A percentile compares a stretch with the other conserved stretches of the same genome.
phyloP scores from a whole-genome alignment of 2,329 filamentous ascomycete genomes.

The Ophiostoma quercus region DNA sequence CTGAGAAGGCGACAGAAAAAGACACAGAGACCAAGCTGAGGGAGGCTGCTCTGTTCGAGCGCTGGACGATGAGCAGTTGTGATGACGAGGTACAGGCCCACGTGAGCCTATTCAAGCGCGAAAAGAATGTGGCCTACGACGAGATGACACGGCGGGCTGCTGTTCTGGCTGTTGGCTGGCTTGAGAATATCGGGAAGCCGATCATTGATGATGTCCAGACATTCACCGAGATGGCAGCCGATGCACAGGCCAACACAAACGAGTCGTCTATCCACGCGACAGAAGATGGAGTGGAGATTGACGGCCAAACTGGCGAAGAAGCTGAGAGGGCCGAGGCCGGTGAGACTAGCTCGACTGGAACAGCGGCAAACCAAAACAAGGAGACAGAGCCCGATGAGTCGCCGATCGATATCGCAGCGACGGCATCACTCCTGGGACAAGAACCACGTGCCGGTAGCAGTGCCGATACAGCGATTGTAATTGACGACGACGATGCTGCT shows the following conservation, averaged over 20 bases:
- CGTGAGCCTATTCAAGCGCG: conserved; percentile 58
- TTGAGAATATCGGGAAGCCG: conserved; percentile 40
- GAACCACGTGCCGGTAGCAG: neutral
- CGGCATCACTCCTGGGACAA: neutral
- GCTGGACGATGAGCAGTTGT: conserved; percentile 57
- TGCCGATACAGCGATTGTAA: conserved; percentile 4
- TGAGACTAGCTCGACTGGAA: neutral
- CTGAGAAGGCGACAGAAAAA: neutral
- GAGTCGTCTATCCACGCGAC: conserved; percentile 24
- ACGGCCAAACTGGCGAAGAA: neutral
- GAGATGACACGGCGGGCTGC: conserved; percentile 56
- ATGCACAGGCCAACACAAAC: conserved; percentile 28
- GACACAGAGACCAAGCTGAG: conserved; percentile 26
- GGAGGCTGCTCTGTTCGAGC: conserved; percentile 41
- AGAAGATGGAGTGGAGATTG: conserved; percentile 26
- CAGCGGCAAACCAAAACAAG: neutral
- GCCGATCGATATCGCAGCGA: neutral
- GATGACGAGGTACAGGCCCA: conserved; percentile 70
- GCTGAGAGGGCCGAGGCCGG: neutral
- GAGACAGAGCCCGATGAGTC: neutral
- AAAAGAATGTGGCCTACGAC: conserved; percentile 59
- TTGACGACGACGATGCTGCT: conserved; percentile 27
- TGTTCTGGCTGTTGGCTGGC: conserved; percentile 55
- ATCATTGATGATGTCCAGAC: conserved; percentile 40
- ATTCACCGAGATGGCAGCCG: conserved; percentile 25